Conservation (phyloP, 2,329 filamentous ascomycete genomes). For the Cladosporium velox region DNA sequence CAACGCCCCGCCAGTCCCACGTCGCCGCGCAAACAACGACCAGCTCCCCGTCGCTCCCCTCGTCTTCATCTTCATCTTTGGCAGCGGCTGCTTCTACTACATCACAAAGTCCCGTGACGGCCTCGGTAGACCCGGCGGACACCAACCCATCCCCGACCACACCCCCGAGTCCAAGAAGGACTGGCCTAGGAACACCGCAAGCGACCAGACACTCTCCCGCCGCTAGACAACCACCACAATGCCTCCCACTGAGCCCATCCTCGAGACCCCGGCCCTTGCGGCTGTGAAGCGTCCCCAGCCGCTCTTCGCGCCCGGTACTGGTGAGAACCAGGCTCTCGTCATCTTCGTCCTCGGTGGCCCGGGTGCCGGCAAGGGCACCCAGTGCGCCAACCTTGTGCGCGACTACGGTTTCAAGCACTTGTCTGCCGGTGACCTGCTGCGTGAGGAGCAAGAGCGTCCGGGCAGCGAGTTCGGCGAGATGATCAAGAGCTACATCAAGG, state of each 20-base stretch:
- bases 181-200: constrained; percentile 31
- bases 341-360: constrained; percentile 96
- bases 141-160: constrained; percentile 32
- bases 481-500: constrained; percentile 90
- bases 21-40: constrained; percentile 21
- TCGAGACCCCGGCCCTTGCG: constrained; percentile 41
- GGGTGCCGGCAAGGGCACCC: constrained; percentile 93
- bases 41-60: constrained; percentile 50
- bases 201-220: constrained; percentile 21
- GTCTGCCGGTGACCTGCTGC: constrained; percentile 87
- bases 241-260: constrained; percentile 29
- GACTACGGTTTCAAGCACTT: constrained; percentile 90
- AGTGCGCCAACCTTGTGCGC: constrained; percentile 83
- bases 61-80: constrained; percentile 49
- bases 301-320: constrained; percentile 64
- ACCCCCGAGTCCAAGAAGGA: constrained; percentile 32
- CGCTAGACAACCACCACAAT: constrained; percentile 30
- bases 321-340: constrained; percentile 71
- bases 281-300: constrained; percentile 61
- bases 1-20: constrained; percentile 18
- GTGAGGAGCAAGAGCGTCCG: constrained; percentile 85
- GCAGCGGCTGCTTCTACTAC: constrained; percentile 49
- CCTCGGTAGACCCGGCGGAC: constrained; percentile 31
- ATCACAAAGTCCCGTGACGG: constrained; percentile 50
- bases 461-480: constrained; percentile 88